Percentiles rank a stretch among this genome's conserved stretches.
Evolutionary conservation across 2,329 filamentous ascomycete species (phyloP).

Genomic region (Calonectria ilicicola): DNA sequence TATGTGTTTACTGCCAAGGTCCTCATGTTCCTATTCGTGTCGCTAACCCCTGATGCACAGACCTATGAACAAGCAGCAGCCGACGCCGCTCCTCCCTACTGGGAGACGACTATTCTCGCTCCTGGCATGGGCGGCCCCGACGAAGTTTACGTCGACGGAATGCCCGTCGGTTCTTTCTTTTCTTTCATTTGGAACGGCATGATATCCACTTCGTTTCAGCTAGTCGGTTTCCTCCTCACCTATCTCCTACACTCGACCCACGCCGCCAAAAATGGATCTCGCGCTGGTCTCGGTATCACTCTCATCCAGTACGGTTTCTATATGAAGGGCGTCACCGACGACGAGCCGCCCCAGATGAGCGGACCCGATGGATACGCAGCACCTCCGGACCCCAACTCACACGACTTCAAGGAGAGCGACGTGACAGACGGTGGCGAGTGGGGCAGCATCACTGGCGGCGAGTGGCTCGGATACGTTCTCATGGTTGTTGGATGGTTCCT

Average conservation of each 20-base stretch:
- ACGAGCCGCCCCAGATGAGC: constrained; percentile 57
- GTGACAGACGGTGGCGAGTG: constrained; percentile 64
- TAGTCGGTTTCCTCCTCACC: constrained; percentile 96
- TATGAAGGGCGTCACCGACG: constrained; percentile 77
- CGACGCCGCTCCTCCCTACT: constrained; percentile 95
- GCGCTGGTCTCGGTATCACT: constrained; percentile 93
- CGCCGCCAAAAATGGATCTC: constrained; percentile 96
- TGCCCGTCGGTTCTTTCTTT: constrained; percentile 90
- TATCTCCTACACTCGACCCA: constrained; percentile 98
- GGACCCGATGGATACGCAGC: constrained; percentile 71
- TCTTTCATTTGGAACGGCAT: constrained; percentile 93
- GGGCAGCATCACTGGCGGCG: constrained; percentile 74
- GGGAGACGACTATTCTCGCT: constrained; percentile 98
- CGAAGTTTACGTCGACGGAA: constrained; percentile 96
- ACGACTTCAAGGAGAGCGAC: constrained; percentile 84
- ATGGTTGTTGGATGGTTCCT: constrained; percentile 99
- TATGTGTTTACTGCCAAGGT: constrained; percentile 62
- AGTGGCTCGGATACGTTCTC: constrained; percentile 91
- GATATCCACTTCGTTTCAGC: constrained; percentile 97
- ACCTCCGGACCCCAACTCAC: constrained; percentile 88
- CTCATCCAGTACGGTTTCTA: constrained; percentile 97
- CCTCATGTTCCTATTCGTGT: neutral
- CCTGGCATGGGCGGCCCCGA: constrained; percentile 90
- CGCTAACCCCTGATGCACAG: constrained; percentile 62
- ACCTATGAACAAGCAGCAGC: constrained; percentile 98